Evolutionary conservation across 331 rosid species (phyloP).

Genomic region (Dryas integrifolia): DNA sequence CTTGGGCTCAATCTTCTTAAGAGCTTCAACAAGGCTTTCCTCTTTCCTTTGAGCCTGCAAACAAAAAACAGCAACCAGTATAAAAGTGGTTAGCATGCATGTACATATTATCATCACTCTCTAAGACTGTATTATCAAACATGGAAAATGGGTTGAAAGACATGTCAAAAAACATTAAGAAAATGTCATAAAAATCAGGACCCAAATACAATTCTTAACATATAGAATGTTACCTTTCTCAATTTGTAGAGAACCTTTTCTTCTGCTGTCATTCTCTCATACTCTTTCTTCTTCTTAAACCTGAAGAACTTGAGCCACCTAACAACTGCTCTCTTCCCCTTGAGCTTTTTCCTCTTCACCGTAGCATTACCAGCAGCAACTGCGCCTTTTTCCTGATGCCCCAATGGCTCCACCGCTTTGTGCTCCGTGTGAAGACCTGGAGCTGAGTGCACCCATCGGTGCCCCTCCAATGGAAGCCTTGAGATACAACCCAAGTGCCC

Average conservation of each 20-base stretch:
- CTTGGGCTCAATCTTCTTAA: slow-evolving; percentile 76
- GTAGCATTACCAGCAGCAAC: slow-evolving; percentile 30
- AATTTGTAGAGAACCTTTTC: slow-evolving; percentile 67
- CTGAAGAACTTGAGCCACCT: slow-evolving; percentile 76
- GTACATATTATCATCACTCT: not conserved
- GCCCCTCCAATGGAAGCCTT: slow-evolving; percentile 27
- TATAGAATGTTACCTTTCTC: slow-evolving; percentile 45
- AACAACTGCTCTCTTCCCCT: slow-evolving; percentile 64
- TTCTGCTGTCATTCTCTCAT: slow-evolving; percentile 75
- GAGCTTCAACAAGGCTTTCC: slow-evolving; percentile 60
- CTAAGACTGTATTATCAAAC: not conserved
- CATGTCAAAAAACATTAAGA: not conserved
- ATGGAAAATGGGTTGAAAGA: not conserved
- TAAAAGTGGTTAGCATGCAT: not conserved
- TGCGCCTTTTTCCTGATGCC: slow-evolving; percentile 29
- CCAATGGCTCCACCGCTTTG: slow-evolving; percentile 36
- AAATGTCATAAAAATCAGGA: not conserved
- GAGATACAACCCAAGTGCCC: slow-evolving; percentile 5
- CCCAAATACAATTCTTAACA: not conserved
- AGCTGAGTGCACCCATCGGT: slow-evolving; percentile 50
- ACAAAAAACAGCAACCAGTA: slow-evolving; percentile 18
- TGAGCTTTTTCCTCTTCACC: slow-evolving; percentile 54
- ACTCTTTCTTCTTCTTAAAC: slow-evolving; percentile 78
- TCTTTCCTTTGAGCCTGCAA: slow-evolving; percentile 78
- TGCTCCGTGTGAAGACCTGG: slow-evolving; percentile 27